Conservation (phyloP, 257 asterid genomes). For the Nemophila menziesii region DNA sequence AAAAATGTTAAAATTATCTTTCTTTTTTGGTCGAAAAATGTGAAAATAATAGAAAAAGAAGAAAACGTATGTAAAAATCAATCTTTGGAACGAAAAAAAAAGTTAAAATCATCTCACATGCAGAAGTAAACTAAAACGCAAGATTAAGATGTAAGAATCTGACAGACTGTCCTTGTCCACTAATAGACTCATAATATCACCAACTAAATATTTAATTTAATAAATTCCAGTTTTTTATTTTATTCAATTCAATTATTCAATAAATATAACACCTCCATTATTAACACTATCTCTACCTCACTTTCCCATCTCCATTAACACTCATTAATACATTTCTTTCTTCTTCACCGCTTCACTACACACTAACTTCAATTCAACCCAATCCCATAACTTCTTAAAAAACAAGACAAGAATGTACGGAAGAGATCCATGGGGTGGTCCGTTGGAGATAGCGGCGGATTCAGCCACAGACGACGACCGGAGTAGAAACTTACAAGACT, state of each 20-base stretch:
- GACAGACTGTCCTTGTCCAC: slow-evolving; percentile 30
- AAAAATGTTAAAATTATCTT: too few relatives aligned
- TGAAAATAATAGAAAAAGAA: too few relatives aligned
- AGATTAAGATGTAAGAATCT: slow-evolving; percentile 7
- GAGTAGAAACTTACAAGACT: slow-evolving; percentile 77
- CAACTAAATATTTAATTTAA: slow-evolving; percentile 14
- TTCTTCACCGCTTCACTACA: not conserved
- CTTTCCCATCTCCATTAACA: not conserved
- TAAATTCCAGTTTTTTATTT: too few relatives aligned
- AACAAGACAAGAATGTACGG: slow-evolving; percentile 54
- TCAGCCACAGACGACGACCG: slow-evolving; percentile 97
- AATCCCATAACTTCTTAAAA: not conserved
- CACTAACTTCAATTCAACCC: not conserved
- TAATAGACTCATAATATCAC: slow-evolving; percentile 18
- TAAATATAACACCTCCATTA: slow-evolving; percentile 9
- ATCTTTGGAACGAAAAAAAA: too few relatives aligned
- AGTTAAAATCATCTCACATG: not conserved
- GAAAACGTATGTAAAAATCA: too few relatives aligned
- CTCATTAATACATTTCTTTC: slow-evolving; percentile 3
- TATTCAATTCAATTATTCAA: slow-evolving; percentile 11
- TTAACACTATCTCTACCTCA: slow-evolving; percentile 9
- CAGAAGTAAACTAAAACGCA: not conserved
- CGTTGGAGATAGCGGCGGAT: slow-evolving; percentile 87
- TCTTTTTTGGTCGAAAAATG: too few relatives aligned
- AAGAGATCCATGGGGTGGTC: slow-evolving; percentile 98